Evolutionary conservation across 2,329 filamentous ascomycete genomes (phyloP), one percentile per base, ranked within the genome.

Genomic region (Metarhizium guizhouense): DNA sequence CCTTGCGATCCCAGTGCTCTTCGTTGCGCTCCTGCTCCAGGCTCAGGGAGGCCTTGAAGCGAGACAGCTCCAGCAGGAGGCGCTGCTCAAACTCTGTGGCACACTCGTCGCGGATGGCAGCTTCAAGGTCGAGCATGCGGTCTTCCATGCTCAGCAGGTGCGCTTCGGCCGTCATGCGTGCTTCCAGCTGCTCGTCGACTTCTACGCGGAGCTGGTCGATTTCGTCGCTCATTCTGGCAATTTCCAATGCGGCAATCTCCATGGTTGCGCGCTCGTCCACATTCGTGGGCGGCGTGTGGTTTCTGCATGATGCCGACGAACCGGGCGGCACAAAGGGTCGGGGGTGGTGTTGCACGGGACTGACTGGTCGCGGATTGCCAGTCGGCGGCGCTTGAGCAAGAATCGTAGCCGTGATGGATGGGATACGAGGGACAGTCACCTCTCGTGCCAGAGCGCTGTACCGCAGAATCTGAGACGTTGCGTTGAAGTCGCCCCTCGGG

Each of bases 371-470:
- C n/a, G 58, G 61, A 25, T 52, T 65, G 40, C 59, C 57, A n/a
- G 60, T 52, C 8, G 62, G 55, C 32, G 69, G 58, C 4, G 66
- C 64, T 13, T 71, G 68, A 14, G 73, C 71, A 16, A 80, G 67
- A 38, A 94, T 88, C 0, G 86, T 88, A 47, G 84, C 84, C 0
- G 87, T 88, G 52, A 93, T 84, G 51, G 88, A 94, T 0, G 92
- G 92, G 7, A 95, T 83, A 5, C 93, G 86, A 6, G 92, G 91
- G 1, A 96, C 90, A 0, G 93, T 95, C 11, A 97, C 88, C 72
- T 97, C 93, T 20, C 91, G 84, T 0, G 94, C 94, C 4, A 99
- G 80, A 0, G 94, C 93, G 25, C 90, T 94, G 72, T 99, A 99
- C 18, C 93, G 86, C 1, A 99, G 77, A 58, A 99, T 97, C 67